Percentiles rank a stretch among this genome's conserved stretches.
phyloP scores from a whole-genome alignment of 1,139 yeast genomes.

The Lodderomyces metapsilosis region DNA sequence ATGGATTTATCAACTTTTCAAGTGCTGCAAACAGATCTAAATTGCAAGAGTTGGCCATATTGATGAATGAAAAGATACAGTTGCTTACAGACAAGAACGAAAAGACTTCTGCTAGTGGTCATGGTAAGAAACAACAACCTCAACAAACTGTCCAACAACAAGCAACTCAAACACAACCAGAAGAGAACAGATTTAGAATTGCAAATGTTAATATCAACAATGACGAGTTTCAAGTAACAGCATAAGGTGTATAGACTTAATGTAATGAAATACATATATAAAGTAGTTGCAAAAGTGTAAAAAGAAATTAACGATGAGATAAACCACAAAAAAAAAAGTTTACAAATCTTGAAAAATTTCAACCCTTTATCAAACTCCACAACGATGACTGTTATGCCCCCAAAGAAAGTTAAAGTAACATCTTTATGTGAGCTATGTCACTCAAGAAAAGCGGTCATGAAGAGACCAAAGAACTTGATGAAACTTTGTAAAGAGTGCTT shows the following conservation, averaged over 20 bases:
- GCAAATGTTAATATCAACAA: slow-evolving; percentile 47
- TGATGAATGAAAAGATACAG: slow-evolving; percentile 82
- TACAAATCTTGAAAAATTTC: not conserved
- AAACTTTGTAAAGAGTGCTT: slow-evolving; percentile 93
- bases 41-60: slow-evolving; percentile 85
- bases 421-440: slow-evolving; percentile 83
- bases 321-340: not conserved
- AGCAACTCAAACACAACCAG: slow-evolving; percentile 18
- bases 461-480: slow-evolving; percentile 88
- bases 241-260: slow-evolving; percentile 12
- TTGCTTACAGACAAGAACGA: slow-evolving; percentile 84
- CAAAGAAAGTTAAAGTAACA: slow-evolving; percentile 35
- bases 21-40: slow-evolving; percentile 80
- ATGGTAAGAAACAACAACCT: slow-evolving; percentile 41
- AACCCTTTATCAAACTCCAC: not conserved
- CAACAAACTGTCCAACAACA: slow-evolving; percentile 29
- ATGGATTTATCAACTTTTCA: slow-evolving; percentile 58
- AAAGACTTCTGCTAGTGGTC: slow-evolving; percentile 76
- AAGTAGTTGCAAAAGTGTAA: not conserved
- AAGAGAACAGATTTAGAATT: slow-evolving; percentile 44
- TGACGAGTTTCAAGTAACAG: slow-evolving; percentile 46
- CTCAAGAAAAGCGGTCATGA: slow-evolving; percentile 79
- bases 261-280: not conserved
- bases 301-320: not conserved
- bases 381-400: slow-evolving; percentile 1